Percentiles rank a stretch among this genome's conserved stretches.
These are phyloP conservation scores for Physocladia obscura DNA, from an alignment of 192 early-diverging fungal genomes.

Conservation along the genomic window DNA sequence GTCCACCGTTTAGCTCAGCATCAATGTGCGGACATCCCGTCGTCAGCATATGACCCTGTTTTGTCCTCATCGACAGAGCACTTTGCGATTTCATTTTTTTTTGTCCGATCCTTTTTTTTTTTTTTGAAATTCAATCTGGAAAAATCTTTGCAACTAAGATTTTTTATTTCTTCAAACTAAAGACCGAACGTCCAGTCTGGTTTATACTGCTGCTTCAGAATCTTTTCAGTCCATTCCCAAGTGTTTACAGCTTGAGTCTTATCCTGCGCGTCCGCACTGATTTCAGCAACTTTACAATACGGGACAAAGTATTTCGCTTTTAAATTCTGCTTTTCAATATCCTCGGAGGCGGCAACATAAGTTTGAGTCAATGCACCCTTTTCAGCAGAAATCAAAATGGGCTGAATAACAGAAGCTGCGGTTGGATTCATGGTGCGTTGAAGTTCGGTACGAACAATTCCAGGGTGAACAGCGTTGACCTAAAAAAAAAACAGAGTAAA, in stretches of 20 bases:
- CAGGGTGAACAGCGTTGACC: background rate
- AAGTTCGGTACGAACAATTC: background rate
- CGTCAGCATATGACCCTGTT: no score
- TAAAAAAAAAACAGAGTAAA: background rate
- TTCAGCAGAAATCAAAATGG: slow-evolving; percentile 21
- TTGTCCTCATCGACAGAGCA: no score
- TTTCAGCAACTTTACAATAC: slow-evolving; percentile 10
- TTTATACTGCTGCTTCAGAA: background rate
- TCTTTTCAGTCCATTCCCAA: slow-evolving; percentile 33
- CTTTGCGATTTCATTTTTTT: no score
- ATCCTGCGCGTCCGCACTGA: background rate
- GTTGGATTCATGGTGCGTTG: background rate
- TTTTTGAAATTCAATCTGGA: no score
- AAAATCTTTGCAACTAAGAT: no score
- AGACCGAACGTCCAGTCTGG: slow-evolving; percentile 1
- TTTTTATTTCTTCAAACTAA: no score
- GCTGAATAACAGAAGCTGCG: background rate
- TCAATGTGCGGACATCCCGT: slow-evolving; percentile 30
- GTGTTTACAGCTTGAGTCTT: slow-evolving; percentile 10
- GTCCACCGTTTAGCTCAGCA: slow-evolving; percentile 31
- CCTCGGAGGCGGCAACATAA: slow-evolving; percentile 34
- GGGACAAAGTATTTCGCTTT: slow-evolving; percentile 45
- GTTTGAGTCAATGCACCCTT: slow-evolving; percentile 37
- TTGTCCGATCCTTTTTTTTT: no score
- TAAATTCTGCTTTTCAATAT: slow-evolving; percentile 18